phyloP scores from a whole-genome alignment of 2,329 filamentous ascomycete genomes.

The Calycina herbarum region DNA sequence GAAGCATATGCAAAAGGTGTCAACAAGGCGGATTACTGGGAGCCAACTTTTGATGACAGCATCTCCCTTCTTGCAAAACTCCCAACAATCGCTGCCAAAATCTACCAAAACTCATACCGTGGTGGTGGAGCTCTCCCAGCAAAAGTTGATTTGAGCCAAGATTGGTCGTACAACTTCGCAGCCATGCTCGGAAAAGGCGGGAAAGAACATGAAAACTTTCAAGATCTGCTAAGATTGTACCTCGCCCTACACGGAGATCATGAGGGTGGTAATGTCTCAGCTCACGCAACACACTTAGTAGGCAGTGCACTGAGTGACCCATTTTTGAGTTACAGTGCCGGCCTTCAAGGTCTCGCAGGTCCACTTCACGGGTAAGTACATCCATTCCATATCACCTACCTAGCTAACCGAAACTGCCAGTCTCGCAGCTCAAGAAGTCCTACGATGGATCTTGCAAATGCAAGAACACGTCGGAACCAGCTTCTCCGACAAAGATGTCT shows the following conservation, averaged over 20 bases:
- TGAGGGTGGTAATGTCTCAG: slow-evolving; percentile 96
- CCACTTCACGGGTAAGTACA: slow-evolving; percentile 71
- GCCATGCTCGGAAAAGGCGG: slow-evolving; percentile 91
- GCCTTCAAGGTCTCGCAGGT: slow-evolving; percentile 92
- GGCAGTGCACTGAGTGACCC: slow-evolving; percentile 92
- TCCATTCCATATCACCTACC: not conserved
- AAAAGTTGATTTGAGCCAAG: slow-evolving; percentile 77
- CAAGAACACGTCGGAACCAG: slow-evolving; percentile 77
- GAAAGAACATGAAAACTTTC: slow-evolving; percentile 87
- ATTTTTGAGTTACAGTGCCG: slow-evolving; percentile 94
- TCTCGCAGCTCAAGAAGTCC: slow-evolving; percentile 92
- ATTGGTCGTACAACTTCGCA: slow-evolving; percentile 99
- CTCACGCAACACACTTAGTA: slow-evolving; percentile 91
- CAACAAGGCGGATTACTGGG: slow-evolving; percentile 98
- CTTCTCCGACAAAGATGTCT: slow-evolving; percentile 80
- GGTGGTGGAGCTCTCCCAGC: slow-evolving; percentile 76
- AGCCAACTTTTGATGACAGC: slow-evolving; percentile 93
- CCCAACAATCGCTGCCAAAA: slow-evolving; percentile 93
- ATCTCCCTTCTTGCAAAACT: slow-evolving; percentile 95
- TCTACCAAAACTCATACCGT: slow-evolving; percentile 88
- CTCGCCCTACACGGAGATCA: slow-evolving; percentile 96
- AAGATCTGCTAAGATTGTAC: slow-evolving; percentile 91
- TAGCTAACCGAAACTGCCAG: slow-evolving; percentile 40
- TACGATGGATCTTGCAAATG: slow-evolving; percentile 97
- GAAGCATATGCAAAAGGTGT: slow-evolving; percentile 89